Evolutionary conservation across 192 early-diverging fungal genomes (phyloP).

Genomic region (Podila clonocystis): DNA sequence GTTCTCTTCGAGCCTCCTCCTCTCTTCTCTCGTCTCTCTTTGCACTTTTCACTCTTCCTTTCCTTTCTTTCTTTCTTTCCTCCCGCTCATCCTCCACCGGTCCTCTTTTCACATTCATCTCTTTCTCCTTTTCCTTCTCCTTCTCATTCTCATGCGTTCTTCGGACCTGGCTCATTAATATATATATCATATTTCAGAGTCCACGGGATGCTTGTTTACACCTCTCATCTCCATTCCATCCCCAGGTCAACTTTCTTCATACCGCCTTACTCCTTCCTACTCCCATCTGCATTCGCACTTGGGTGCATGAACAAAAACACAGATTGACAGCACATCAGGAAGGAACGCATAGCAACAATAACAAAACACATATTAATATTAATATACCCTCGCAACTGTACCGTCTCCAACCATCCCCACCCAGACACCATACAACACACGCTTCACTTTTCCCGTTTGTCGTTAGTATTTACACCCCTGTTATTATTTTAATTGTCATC

Average conservation of each 20-base stretch:
- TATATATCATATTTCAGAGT: not conserved
- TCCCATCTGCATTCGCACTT: no score
- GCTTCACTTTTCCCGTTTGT: not conserved
- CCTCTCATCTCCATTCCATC: no score
- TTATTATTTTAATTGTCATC: not conserved
- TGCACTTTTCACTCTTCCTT: not conserved
- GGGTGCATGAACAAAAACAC: no score
- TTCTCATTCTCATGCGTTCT: not conserved
- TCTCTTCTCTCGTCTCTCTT: not conserved
- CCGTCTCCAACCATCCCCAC: not conserved
- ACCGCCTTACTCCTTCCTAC: no score
- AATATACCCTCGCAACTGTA: not conserved
- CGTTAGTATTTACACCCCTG: no score
- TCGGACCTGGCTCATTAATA: not conserved
- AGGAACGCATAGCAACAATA: not conserved
- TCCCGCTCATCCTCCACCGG: not conserved
- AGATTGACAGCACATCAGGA: not conserved
- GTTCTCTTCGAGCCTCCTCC: no score
- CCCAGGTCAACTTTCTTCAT: no score
- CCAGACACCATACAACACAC: not conserved
- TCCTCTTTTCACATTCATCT: not conserved
- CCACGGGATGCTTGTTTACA: not conserved
- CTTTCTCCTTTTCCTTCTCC: not conserved
- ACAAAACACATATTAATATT: not conserved
- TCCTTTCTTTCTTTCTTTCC: not conserved